A percentile compares a stretch with the other conserved stretches of the same genome.
These are phyloP conservation scores for Rosa hybrid DNA, from an alignment of 331 rosid genomes.

Conservation along the genomic window DNA sequence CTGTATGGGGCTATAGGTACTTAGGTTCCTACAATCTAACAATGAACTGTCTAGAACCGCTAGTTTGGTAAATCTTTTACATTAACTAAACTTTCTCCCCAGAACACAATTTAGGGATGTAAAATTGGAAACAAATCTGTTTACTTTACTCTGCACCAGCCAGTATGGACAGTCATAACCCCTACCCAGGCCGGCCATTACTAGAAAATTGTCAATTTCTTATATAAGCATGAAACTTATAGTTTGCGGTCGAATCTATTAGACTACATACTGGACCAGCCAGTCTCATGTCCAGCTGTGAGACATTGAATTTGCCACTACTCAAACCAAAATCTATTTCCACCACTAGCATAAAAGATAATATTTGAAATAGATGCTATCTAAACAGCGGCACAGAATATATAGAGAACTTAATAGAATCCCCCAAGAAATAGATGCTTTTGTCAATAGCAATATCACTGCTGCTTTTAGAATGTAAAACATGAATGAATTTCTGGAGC, in stretches of 20 bases:
- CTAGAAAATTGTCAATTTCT: background rate
- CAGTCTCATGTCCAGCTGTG: background rate
- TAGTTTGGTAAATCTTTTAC: background rate
- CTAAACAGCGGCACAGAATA: background rate
- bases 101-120: background rate
- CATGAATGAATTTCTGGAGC: background rate
- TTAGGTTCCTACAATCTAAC: background rate
- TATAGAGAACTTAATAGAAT: background rate
- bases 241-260: background rate
- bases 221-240: background rate
- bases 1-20: background rate
- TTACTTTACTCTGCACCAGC: constrained; percentile 1
- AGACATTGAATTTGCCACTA: background rate
- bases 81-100: background rate
- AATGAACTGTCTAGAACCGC: background rate
- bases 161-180: background rate
- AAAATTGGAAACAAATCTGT: background rate
- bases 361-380: background rate
- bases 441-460: background rate
- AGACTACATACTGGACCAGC: background rate
- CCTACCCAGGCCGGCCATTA: background rate
- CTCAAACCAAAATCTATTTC: background rate
- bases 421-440: background rate
- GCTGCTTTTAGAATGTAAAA: background rate
- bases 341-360: background rate